A percentile compares a stretch with the other conserved stretches of the same genome.
Evolutionary conservation across 169 alveolate species (phyloP).

Genomic region (Plasmodium ovale): DNA sequence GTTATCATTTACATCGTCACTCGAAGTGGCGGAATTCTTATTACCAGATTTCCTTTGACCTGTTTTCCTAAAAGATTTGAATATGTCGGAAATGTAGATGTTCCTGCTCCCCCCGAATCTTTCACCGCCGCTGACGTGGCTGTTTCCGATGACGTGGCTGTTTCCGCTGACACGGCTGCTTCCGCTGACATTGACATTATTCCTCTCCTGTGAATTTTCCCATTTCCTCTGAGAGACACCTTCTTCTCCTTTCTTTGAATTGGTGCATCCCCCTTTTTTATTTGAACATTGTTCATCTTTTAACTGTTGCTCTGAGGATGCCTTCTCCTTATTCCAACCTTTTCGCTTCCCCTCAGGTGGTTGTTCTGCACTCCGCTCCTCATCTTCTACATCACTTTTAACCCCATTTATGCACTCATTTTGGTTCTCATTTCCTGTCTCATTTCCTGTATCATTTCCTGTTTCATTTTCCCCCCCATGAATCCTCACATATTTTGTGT

Average conservation of each 20-base stretch:
- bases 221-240: not conserved
- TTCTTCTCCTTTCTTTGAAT: not conserved
- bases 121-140: not conserved
- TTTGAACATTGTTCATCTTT: too few relatives aligned
- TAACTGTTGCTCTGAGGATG: not conserved
- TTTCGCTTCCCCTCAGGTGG: not conserved
- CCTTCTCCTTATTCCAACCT: not conserved
- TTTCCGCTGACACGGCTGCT: too few relatives aligned
- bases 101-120: slow-evolving; percentile 18
- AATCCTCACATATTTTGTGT: not conserved
- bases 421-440: too few relatives aligned
- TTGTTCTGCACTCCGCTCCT: not conserved
- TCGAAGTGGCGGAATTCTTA: not conserved
- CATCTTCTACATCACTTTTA: not conserved
- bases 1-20: too few relatives aligned
- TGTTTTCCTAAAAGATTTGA: slow-evolving; percentile 38
- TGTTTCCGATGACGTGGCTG: too few relatives aligned
- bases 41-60: slow-evolving; percentile 3
- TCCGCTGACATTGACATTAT: not conserved
- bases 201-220: not conserved
- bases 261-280: too few relatives aligned
- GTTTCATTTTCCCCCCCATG: not conserved
- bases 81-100: slow-evolving; percentile 21
- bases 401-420: not conserved
- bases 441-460: too few relatives aligned